These are phyloP conservation scores for Paraurostyla sp. DNA, from an alignment of 73 alveolate genomes.

Conservation along the genomic window DNA sequence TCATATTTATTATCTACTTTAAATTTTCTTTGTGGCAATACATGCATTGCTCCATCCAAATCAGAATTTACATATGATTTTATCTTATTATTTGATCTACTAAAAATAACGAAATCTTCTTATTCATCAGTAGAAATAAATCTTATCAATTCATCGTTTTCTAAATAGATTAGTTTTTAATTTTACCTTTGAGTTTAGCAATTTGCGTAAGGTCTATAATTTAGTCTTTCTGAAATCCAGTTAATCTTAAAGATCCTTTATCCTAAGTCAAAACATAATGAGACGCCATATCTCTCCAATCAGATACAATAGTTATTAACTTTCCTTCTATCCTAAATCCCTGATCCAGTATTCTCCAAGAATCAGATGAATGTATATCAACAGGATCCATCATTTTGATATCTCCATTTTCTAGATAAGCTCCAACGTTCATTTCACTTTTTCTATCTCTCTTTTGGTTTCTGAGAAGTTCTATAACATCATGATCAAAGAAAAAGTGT, in stretches of 20 bases:
- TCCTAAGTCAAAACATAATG: conserved; percentile 14
- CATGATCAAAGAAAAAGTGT: not conserved
- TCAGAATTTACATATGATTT: not conserved
- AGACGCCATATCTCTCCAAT: conserved; percentile 57
- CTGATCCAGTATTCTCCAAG: not conserved
- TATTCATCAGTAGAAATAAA: not conserved
- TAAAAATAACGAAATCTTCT: conserved; percentile 29
- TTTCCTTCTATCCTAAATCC: conserved; percentile 8
- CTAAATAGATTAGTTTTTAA: not conserved
- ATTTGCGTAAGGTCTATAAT: not conserved
- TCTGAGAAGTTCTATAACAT: conserved; percentile 27
- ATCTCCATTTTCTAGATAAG: conserved; percentile 10
- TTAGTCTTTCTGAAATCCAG: conserved; percentile 38
- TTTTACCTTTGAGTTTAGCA: not conserved
- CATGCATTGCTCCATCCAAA: conserved; percentile 3
- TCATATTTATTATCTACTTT: not conserved
- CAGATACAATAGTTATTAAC: conserved; percentile 12
- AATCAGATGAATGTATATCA: not conserved
- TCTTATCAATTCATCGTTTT: conserved; percentile 20
- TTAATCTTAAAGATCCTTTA: not conserved
- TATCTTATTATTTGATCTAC: not conserved
- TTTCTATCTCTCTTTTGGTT: conserved; percentile 18
- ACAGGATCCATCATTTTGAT: conserved; percentile 25
- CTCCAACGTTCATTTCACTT: conserved; percentile 1
- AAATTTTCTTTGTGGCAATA: not conserved